Conservation (phyloP, 139 green algal species). For the Closterium sp. region DNA sequence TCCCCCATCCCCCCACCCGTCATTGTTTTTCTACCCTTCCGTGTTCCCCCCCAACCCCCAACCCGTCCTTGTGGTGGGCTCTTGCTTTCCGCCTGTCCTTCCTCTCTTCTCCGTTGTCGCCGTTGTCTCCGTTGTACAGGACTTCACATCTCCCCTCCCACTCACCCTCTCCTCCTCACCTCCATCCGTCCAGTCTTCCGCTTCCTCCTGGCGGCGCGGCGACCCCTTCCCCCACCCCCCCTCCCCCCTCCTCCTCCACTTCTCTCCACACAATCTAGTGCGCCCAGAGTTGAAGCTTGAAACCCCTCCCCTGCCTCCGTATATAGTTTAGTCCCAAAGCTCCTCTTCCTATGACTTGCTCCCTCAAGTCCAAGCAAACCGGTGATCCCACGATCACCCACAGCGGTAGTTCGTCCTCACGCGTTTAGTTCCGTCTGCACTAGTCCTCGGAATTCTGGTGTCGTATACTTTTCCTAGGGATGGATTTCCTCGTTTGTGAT, state of each 20-base stretch:
- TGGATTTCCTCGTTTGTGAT: neutral
- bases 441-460: neutral
- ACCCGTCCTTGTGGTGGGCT: neutral
- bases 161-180: neutral
- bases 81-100: neutral
- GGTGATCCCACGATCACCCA: neutral
- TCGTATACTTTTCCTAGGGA: neutral
- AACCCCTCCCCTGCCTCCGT: neutral
- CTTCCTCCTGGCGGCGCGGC: too few species aligned
- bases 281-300: neutral
- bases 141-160: neutral
- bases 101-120: neutral
- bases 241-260: too few species aligned
- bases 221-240: too few species aligned
- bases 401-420: neutral
- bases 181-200: neutral
- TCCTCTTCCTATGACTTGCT: neutral
- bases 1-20: neutral
- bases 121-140: too few species aligned
- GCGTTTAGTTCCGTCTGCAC: neutral
- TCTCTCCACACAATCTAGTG: neutral
- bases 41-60: too few species aligned
- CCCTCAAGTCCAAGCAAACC: neutral
- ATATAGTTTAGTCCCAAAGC: neutral
- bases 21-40: neutral